Base-by-base conservation (phyloP, 345 rosid genomes). In the Dipteronia dyeriana region DNA sequence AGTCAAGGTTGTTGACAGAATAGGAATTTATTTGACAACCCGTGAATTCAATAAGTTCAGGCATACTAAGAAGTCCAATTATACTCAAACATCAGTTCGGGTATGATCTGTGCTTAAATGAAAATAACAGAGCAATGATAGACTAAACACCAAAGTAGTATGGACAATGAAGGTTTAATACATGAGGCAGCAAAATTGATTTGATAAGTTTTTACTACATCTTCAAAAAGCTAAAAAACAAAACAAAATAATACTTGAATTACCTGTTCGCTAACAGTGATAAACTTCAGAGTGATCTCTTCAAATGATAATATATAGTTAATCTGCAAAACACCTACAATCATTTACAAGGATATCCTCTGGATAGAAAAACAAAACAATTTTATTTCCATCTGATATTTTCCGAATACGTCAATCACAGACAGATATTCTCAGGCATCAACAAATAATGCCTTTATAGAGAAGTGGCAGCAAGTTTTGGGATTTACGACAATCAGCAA, bases 221-320 rank as follows among this genome's bases (percentile, higher is more conserved):
- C 31, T 10, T 53, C 73, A 62, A 67, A 63, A 71, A 78, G 43
- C 17, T 26, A 61, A 68, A 74, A 75, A 65, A n/a, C n/a, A 38
- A 66, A 47, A 78, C 2, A 22, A 31, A 41, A 76, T 34, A 38
- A 66, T 82, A 73, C 12, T 77, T 69, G 41, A 73, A 67, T 77
- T 83, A 92, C 98, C 97, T 86, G 97, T 84, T 94, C 97, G 19
- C 88, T 85, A 70, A 87, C 90, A 39, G 86, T 85, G 73, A 96
- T 92, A 87, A 96, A 96, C 91, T 94, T 94, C 88, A 96, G 84
- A 59, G 97, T 89, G 79, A 94, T 88, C 92, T 94, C 98, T 87
- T 96, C 99, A 85, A 96, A 96, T 76, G 98, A 96, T 74, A 96
- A 79, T 68, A 92, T 66, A 78, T 90, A 90, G 79, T 84, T 94